Percentiles rank a stretch among this genome's conserved stretches.
phyloP scores from a whole-genome alignment of 306 rosid species.

The Sesbania bispinosa region DNA sequence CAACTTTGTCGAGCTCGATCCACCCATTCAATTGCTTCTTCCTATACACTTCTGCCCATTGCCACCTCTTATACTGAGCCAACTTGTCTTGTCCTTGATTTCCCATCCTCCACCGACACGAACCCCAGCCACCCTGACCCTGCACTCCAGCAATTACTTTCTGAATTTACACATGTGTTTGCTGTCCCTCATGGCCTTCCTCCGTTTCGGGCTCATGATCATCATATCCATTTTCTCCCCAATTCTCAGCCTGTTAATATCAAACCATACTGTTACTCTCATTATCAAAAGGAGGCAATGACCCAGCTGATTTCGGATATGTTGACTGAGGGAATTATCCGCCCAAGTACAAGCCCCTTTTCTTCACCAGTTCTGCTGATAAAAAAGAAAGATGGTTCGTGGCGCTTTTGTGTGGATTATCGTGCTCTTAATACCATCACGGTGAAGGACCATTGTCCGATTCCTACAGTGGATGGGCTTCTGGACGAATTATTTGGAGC shows the following conservation, averaged over 20 bases:
- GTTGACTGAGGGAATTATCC: neutral
- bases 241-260: neutral
- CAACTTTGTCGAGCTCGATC: fast-evolving
- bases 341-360: neutral
- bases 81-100: no score
- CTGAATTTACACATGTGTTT: neutral
- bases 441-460: neutral
- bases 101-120: no score
- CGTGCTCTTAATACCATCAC: no score
- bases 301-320: neutral
- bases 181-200: neutral
- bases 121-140: fast-evolving
- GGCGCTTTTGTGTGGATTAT: no score
- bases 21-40: fast-evolving
- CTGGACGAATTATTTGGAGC: neutral
- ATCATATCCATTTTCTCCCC: neutral
- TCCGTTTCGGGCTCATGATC: neutral
- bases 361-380: neutral
- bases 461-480: neutral
- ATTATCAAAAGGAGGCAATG: neutral
- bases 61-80: no score
- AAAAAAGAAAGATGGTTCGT: no score
- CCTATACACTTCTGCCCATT: neutral
- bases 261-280: neutral
- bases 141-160: no score